These are phyloP conservation scores for Kodamaea derodonti DNA, from an alignment of 1,139 yeast genomes.

Conservation along the genomic window DNA sequence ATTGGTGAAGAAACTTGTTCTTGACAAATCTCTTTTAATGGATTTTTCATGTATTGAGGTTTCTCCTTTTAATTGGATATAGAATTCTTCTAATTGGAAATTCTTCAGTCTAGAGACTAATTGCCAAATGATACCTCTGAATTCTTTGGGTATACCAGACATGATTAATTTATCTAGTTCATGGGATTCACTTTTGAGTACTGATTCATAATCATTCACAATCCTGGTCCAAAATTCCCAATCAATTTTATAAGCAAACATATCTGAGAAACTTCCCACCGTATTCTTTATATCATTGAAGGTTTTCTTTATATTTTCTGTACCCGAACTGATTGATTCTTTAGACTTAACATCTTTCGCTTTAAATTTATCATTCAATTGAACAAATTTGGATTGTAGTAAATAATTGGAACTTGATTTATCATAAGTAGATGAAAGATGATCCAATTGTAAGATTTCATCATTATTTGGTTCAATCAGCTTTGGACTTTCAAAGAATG, in stretches of 20 bases:
- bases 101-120: conserved; percentile 79
- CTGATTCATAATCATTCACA: conserved; percentile 65
- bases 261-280: conserved; percentile 40
- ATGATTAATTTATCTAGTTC: conserved; percentile 59
- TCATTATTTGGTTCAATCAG: conserved; percentile 3
- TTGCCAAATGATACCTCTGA: conserved; percentile 92
- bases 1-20: conserved; percentile 77
- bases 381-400: conserved; percentile 33
- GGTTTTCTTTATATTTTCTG: conserved; percentile 56
- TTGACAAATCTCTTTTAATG: conserved; percentile 74
- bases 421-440: conserved; percentile 21
- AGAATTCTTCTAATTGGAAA: conserved; percentile 66
- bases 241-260: conserved; percentile 44
- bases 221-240: conserved; percentile 91
- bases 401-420: conserved; percentile 27
- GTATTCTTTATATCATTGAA: conserved; percentile 53
- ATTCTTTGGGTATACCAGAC: conserved; percentile 76
- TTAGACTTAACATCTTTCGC: conserved; percentile 30
- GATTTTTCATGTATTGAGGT: conserved; percentile 69
- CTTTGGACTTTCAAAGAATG: conserved; percentile 9
- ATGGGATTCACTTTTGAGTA: conserved; percentile 61
- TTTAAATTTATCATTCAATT: conserved; percentile 26
- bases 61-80: conserved; percentile 47
- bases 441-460: conserved; percentile 12
- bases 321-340: conserved; percentile 56